These are phyloP conservation scores for Trichoderma sp. DNA, from an alignment of 2,329 filamentous ascomycete species.

Conservation along the genomic window DNA sequence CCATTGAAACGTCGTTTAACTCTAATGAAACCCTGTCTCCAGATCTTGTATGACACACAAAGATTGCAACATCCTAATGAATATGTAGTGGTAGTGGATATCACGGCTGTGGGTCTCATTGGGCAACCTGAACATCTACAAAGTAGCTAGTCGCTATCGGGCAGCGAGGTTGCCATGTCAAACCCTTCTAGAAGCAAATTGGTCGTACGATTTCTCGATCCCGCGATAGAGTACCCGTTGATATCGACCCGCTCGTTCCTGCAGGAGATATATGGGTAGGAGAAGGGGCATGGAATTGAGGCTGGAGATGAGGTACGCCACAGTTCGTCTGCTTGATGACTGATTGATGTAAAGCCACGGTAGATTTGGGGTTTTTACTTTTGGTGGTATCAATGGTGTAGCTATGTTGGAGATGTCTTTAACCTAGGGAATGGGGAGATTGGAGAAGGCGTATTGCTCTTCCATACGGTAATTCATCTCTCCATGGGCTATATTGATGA, in stretches of 20 bases:
- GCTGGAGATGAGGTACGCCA: neutral
- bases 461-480: neutral
- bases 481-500: fast-evolving
- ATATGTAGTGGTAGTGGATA: neutral
- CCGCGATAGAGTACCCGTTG: neutral
- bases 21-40: neutral
- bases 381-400: neutral
- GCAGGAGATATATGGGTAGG: neutral
- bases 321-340: neutral
- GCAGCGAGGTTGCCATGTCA: neutral
- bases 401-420: neutral
- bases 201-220: neutral
- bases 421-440: neutral
- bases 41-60: too few relatives aligned
- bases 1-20: neutral
- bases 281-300: neutral
- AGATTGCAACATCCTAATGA: neutral
- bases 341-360: neutral
- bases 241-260: conserved; percentile 10
- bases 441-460: neutral
- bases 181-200: conserved; percentile 1
- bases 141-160: neutral
- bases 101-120: neutral
- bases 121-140: neutral
- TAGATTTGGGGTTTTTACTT: neutral